phyloP scores from a whole-genome alignment of 2,329 filamentous ascomycete genomes.

The Penicillium psychrosexuale region DNA sequence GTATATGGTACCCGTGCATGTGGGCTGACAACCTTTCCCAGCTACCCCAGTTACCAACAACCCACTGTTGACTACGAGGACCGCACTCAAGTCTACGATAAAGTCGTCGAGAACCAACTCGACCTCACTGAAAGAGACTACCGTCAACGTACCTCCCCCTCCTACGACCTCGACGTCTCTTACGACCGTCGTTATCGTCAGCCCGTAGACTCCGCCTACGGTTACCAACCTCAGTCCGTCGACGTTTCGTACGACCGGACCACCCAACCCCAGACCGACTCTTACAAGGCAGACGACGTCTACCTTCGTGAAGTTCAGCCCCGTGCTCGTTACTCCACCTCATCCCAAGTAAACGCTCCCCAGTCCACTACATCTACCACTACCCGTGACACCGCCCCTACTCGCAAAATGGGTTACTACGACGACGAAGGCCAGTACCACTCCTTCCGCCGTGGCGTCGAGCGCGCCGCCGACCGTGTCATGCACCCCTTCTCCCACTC shows the following conservation, averaged over 20 bases:
- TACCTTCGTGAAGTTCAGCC: conserved; percentile 29
- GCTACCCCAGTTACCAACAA: conserved; percentile 52
- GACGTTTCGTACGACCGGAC: conserved; percentile 33
- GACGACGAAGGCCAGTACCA: conserved; percentile 75
- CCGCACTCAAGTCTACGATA: conserved; percentile 40
- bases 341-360: conserved; percentile 45
- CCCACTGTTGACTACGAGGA: conserved; percentile 51
- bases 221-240: conserved; percentile 20
- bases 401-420: conserved; percentile 74
- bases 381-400: conserved; percentile 51
- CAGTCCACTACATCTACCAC: conserved; percentile 31
- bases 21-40: conserved; percentile 32
- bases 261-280: conserved; percentile 27
- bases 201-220: conserved; percentile 24
- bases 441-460: conserved; percentile 68
- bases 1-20: conserved; percentile 20
- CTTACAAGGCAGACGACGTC: conserved; percentile 40
- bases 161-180: conserved; percentile 47
- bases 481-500: conserved; percentile 53
- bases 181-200: conserved; percentile 40
- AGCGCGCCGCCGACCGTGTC: conserved; percentile 64
- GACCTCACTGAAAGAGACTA: conserved; percentile 61
- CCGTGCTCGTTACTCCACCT: conserved; percentile 32
- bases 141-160: conserved; percentile 59
- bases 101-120: conserved; percentile 48